Conservation (phyloP, 129 eudicot species). For the Scalesia atractyloides region DNA sequence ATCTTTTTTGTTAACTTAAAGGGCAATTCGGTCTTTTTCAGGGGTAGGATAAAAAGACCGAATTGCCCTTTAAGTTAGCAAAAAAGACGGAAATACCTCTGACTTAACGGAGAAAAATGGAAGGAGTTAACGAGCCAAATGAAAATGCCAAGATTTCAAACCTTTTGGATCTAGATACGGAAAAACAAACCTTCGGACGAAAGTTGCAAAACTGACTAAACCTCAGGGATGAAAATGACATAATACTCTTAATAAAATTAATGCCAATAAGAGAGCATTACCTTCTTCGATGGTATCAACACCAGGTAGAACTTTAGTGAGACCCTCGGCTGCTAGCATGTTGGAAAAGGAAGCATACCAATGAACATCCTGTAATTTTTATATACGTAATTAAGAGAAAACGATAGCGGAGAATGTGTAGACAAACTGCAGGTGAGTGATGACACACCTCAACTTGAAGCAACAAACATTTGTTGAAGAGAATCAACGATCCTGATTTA, state of each 20-base stretch:
- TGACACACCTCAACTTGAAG: constrained; percentile 74
- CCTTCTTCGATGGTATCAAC: constrained; percentile 75
- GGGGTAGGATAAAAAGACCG: too few species aligned
- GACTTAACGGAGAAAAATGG: too few species aligned
- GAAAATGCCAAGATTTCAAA: too few species aligned
- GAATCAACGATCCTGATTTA: constrained; percentile 63
- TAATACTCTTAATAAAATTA: not conserved
- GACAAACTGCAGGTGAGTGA: constrained; percentile 23
- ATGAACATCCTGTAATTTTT: constrained; percentile 53
- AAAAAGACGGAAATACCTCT: too few species aligned
- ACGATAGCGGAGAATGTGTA: not conserved
- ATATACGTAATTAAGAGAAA: constrained; percentile 2
- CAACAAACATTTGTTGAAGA: constrained; percentile 83
- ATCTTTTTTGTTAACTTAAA: too few species aligned
- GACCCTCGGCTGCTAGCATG: constrained; percentile 79
- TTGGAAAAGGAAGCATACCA: constrained; percentile 75
- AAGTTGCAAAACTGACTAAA: too few species aligned
- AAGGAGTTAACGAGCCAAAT: too few species aligned
- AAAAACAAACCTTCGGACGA: too few species aligned
- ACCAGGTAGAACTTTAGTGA: constrained; percentile 78
- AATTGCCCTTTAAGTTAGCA: too few species aligned
- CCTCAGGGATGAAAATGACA: too few species aligned
- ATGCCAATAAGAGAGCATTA: constrained; percentile 9
- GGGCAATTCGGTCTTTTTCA: too few species aligned
- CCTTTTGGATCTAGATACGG: too few species aligned